Evolutionary conservation across 2,329 filamentous ascomycete species (phyloP).

Genomic region (Truncatella angustata): DNA sequence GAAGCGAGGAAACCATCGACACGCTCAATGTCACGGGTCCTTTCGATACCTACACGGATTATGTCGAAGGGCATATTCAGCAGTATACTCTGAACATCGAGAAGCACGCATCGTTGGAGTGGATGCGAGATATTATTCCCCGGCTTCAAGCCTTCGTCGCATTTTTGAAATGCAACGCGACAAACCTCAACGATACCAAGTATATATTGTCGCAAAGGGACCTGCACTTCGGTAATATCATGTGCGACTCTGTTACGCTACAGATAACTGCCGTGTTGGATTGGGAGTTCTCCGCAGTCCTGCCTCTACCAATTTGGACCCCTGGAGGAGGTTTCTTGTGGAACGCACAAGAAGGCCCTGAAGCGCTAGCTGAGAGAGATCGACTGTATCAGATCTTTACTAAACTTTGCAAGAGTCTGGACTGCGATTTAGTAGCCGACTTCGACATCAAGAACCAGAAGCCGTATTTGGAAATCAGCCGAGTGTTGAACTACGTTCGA

Average conservation of each 20-base stretch:
- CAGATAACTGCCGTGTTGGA: slow-evolving; percentile 32
- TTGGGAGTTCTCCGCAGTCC: slow-evolving; percentile 37
- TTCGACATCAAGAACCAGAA: background rate
- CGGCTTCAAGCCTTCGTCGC: slow-evolving; percentile 24
- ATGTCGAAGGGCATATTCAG: slow-evolving; percentile 22
- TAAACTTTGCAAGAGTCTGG: slow-evolving; percentile 9
- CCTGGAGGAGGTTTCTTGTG: slow-evolving; percentile 33
- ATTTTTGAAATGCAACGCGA: slow-evolving; percentile 5
- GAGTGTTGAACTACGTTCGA: background rate
- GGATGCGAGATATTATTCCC: slow-evolving; percentile 25
- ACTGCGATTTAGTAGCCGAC: background rate
- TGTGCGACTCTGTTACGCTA: slow-evolving; percentile 23
- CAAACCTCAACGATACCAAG: slow-evolving; percentile 18
- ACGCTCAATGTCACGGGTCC: slow-evolving; percentile 27
- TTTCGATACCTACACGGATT: slow-evolving; percentile 24
- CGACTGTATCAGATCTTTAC: slow-evolving; percentile 24
- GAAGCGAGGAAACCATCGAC: background rate
- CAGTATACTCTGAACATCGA: slow-evolving; percentile 26
- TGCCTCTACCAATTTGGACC: slow-evolving; percentile 34
- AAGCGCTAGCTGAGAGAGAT: slow-evolving; percentile 21
- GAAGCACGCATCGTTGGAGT: slow-evolving; percentile 23
- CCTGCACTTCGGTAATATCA: slow-evolving; percentile 35
- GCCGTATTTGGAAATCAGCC: background rate
- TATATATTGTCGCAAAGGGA: slow-evolving; percentile 35
- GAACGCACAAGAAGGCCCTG: slow-evolving; percentile 21